Percentiles rank a stretch among this genome's conserved stretches.
These are phyloP conservation scores for Crithidia acanthocephali DNA, from an alignment of 208 protist species.

Conservation along the genomic window DNA sequence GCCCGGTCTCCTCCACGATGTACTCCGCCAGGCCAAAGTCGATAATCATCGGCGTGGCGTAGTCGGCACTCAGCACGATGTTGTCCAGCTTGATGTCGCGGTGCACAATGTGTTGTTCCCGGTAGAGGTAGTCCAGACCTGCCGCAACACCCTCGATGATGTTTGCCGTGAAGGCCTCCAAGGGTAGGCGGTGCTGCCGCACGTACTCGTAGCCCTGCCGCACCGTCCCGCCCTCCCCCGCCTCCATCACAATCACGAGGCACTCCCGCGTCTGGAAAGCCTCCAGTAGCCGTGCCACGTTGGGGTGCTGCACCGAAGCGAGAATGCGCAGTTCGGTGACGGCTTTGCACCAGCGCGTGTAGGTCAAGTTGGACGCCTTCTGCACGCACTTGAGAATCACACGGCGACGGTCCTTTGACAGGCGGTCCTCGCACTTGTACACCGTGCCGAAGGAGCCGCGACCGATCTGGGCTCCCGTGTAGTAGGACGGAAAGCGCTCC, in stretches of 20 bases:
- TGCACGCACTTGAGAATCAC: conserved; percentile 72
- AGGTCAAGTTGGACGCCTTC: conserved; percentile 43
- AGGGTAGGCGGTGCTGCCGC: conserved; percentile 32
- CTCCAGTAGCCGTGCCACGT: conserved; percentile 61
- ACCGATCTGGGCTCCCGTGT: conserved; percentile 64
- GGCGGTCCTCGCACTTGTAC: conserved; percentile 77
- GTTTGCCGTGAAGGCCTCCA: conserved; percentile 63
- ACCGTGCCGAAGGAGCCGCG: conserved; percentile 69
- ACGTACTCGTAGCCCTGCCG: conserved; percentile 53
- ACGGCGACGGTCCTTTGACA: conserved; percentile 24
- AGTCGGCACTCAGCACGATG: conserved; percentile 79
- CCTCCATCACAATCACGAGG: conserved; percentile 78
- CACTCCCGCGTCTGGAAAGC: conserved; percentile 71
- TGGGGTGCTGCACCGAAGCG: conserved; percentile 47
- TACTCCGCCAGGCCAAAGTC: conserved; percentile 88
- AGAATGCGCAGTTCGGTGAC: conserved; percentile 64
- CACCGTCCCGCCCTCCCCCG: conserved; percentile 70
- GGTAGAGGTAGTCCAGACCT: conserved; percentile 78
- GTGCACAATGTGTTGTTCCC: conserved; percentile 63
- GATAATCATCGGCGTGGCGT: conserved; percentile 69
- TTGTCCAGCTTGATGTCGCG: conserved; percentile 90
- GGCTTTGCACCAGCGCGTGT: conserved; percentile 48
- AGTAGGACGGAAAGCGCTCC: conserved; percentile 72
- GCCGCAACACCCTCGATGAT: conserved; percentile 61
- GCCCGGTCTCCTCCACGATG: conserved; percentile 23